Conservation (phyloP, 352 stramenopile genomes). For the Phytophthora hybrid region DNA sequence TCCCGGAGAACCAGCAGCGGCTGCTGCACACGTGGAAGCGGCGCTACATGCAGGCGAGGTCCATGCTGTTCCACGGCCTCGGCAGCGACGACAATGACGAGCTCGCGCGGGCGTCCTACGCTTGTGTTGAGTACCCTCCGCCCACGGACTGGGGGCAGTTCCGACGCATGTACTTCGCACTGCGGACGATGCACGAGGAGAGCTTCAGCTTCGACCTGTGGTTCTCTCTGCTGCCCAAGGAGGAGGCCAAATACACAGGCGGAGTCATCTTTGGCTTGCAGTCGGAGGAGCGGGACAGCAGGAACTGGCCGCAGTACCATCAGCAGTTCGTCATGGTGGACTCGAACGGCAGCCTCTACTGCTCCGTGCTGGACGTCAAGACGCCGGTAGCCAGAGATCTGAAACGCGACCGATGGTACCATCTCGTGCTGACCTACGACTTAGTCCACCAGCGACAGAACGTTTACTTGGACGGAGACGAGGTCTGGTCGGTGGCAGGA, state of each 20-base stretch:
- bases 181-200: conserved; percentile 25
- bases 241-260: conserved; percentile 15
- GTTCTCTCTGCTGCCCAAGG: conserved; percentile 40
- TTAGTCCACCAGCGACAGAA: conserved; percentile 29
- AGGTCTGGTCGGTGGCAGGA: conserved; percentile 27
- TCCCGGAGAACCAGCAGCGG: conserved; percentile 27
- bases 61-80: conserved; percentile 34
- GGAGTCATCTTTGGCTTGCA: conserved; percentile 58
- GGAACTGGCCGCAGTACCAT: conserved; percentile 51
- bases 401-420: conserved; percentile 47
- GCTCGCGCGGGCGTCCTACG: conserved; percentile 21
- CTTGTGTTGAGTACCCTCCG: conserved; percentile 35
- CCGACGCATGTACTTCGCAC: conserved; percentile 25
- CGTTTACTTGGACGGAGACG: conserved; percentile 51
- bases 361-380: conserved; percentile 51
- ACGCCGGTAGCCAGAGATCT: conserved; percentile 34
- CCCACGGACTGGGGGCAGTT: conserved; percentile 33
- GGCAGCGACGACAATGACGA: conserved; percentile 21
- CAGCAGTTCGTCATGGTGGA: conserved; percentile 54
- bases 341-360: conserved; percentile 49
- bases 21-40: conserved; percentile 31
- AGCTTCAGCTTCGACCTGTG: conserved; percentile 53
- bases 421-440: conserved; percentile 54
- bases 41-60: conserved; percentile 31
- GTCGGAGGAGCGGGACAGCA: conserved; percentile 38